Base-by-base conservation (phyloP, 495 filamentous ascomycete genomes). In the Hypoxylon crocopeplum region DNA sequence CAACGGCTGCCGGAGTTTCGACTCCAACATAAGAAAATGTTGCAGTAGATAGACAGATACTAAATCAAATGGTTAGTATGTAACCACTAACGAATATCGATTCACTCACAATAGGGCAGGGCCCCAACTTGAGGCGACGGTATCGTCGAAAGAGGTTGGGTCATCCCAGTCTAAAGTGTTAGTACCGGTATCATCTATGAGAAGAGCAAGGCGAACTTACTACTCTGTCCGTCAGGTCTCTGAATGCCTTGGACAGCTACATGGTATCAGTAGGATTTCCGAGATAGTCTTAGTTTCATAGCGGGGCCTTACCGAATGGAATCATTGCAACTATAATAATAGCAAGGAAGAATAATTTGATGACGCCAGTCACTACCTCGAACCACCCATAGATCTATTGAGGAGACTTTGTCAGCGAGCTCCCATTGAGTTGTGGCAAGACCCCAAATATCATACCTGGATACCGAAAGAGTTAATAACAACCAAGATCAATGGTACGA, bases 21-120 rank as follows among this genome's bases (percentile, higher is more conserved):
- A 75, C 70, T 11, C 77, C 77, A 30, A 75, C 70, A 39, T 70
- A 80, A 17, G 73, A 64, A 44, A 77, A 80, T 36, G 75, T 74
- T 12, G 75, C 77, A 2, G 72, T 65, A 1, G 70, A 74, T 13
- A 75, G 55, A 30, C 63, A 74, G 16, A 74, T 78, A 53, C 77
- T 78, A 22, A 55, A 30, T 51, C 15, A 1, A 15, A 27, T 22
- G n/a, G 20, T 5, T 22, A 45, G 49, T 32, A 1, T 20, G 46
- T 11, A 47, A 36, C 27, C 7, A 6, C 19, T 5, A 40, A 16
- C 21, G 12, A 2, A 30, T 34, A 7, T 8, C 15, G 1, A 16
- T 8, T n/a, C 33, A 47, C 51, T 64, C 37, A 60, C 64, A 65
- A 46, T n/a, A 68, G 30, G 11, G 66, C 61, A 17, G 52, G 25